Base-by-base conservation (phyloP, 768 basidiomycete genomes). In the Gloeophyllum trabeum region DNA sequence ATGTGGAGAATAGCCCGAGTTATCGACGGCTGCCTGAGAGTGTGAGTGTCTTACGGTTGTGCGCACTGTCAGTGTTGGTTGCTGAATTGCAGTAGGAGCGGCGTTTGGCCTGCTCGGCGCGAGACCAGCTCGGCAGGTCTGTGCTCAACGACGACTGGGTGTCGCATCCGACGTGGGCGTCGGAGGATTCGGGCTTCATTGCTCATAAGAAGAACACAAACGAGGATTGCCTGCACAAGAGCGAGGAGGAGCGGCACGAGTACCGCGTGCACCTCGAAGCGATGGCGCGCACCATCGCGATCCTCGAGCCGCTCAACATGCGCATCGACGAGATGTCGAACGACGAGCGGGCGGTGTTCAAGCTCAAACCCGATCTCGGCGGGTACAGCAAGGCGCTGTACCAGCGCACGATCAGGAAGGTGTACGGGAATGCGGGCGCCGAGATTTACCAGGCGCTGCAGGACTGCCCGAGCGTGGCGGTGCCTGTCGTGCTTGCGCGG, bases 141-240 rank as follows among this genome's bases (percentile, higher is more conserved):
- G 92, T 99, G 22, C 73, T 99, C 36, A 99, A 99, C 56, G 93
- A 98, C 55, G 77, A 83, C 50, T 98, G 96, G 94, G 91, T 98
- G 7, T 96, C 94, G 12, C 94, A 98, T 59, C 94, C 96, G 3
- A 94, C 92, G 1, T 96, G 92, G 89, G 91, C 91, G 6, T 93
- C 91, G 18, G 94, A 98, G 57, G 92, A 94, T 56, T 78, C 92
- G 1, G 92, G 89, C 6, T 96, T 96, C 52, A 76, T 90, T 48
- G 73, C 93, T 4, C 89, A 97, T 61, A 94, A 96, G 70, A 97
- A 97, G 68, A 99, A 97, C 56, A 73, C 78, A 4, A 97, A 85
- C 58, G 96, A 99, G 60, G 94, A 97, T 54, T 86, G 88, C 0
- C 68, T 98, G 43, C 92, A 98, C 65, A 90, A 90, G 62, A 85